Base-by-base conservation (phyloP, 345 rosid species). In the Garcia nutans region DNA sequence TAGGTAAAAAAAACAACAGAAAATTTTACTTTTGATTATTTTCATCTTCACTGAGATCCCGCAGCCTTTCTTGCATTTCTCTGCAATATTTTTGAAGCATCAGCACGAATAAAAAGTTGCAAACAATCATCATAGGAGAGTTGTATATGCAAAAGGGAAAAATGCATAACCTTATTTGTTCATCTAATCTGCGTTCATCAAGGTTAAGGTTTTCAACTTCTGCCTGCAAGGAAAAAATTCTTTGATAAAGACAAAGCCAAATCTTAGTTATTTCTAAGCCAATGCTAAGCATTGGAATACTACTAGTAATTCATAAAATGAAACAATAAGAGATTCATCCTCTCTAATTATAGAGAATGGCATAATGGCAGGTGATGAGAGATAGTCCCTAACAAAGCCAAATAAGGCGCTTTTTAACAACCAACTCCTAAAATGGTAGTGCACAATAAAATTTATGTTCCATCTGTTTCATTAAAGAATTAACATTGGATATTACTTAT, bases 11-110 rank as follows among this genome's bases (percentile, higher is more conserved):
- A 59, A 55, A 75, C 49, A 49, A 52, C 61, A 65, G 75, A 66
- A 64, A 71, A 23, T 60, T 80, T 81, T 85, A 96, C 98, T 84
- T 90, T 81, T 89, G 93, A 74, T 91, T 89, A 81, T 85, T 87
- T 79, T 89, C 98, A 77, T 90, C 95, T 90, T 92, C 99, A 66
- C 97, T 93, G 75, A 93, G 85, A 81, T 83, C 89, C 84, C 93
- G 89, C 82, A 93, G 74, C 75, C 91, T 86, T 80, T 92, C 97
- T 86, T 93, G 98, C 87, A 90, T 89, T 75, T 88, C 93, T 74
- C 98, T 96, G 93, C 76, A 84, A 82, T 58, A 78, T 79, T 74
- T 74, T 73, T 31, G 58, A 71, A 37, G 76, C 26, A n/a, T 88
- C 84, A 82, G 86, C 20, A 82, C 74, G 72, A 63, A 54, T 55